phyloP scores from a whole-genome alignment of 164 flowering plant species.

The Nelumbo lutea region DNA sequence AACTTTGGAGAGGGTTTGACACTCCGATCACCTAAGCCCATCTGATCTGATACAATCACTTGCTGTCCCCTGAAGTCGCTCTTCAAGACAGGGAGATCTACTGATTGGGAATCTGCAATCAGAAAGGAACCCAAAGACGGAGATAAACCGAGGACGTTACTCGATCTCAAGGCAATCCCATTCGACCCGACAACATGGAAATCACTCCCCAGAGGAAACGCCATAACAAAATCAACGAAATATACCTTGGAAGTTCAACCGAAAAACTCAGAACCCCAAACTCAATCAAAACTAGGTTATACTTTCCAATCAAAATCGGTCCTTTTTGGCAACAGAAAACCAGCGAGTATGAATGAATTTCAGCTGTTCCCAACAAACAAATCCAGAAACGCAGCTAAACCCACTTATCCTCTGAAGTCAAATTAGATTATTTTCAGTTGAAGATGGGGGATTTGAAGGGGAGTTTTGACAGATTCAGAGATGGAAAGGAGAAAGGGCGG shows the following conservation, averaged over 20 bases:
- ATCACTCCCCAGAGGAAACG: slow-evolving; percentile 35
- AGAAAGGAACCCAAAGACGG: slow-evolving; percentile 15
- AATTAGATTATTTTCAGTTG: neutral
- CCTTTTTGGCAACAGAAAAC: neutral
- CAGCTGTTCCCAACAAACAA: neutral
- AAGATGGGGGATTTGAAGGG: neutral
- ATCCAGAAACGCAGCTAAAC: neutral
- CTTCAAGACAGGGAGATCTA: slow-evolving; percentile 9
- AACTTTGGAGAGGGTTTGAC: slow-evolving; percentile 18
- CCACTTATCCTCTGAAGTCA: neutral
- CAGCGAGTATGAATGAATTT: too few species aligned
- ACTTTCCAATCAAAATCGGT: slow-evolving; percentile 7
- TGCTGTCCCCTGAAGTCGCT: slow-evolving; percentile 29
- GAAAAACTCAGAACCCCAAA: neutral
- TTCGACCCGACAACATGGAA: slow-evolving; percentile 25
- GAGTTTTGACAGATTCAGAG: neutral
- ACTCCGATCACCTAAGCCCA: slow-evolving; percentile 15
- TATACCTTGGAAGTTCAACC: neutral
- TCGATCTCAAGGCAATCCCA: slow-evolving; percentile 17
- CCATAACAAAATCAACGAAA: slow-evolving; percentile 23
- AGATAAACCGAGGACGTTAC: slow-evolving; percentile 16
- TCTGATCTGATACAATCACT: slow-evolving; percentile 31
- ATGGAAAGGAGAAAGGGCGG: neutral
- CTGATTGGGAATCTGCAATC: slow-evolving; percentile 18
- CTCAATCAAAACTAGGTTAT: slow-evolving; percentile 13